Evolutionary conservation across 2,329 filamentous ascomycete species (phyloP).

Genomic region (Cryphonectria carpinicola): DNA sequence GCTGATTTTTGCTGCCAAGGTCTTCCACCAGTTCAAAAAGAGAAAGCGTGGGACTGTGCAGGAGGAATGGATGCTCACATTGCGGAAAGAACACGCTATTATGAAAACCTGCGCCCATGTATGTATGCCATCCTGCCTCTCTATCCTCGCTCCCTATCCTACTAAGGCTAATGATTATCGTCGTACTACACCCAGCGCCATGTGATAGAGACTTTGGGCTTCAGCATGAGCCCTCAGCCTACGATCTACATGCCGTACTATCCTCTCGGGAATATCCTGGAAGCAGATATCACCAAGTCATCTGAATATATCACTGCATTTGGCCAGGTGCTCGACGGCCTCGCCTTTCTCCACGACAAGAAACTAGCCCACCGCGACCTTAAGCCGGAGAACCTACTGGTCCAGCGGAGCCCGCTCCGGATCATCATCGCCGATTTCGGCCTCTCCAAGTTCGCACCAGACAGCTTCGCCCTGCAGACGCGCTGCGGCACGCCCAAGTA

Average conservation of each 20-base stretch:
- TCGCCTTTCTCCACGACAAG: no score
- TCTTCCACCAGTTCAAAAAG: background rate
- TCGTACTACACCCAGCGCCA: background rate
- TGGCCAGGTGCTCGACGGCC: background rate
- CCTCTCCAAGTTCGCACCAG: background rate
- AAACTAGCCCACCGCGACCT: no score
- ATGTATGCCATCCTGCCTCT: background rate
- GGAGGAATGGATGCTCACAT: background rate
- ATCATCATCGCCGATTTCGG: background rate
- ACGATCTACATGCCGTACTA: background rate
- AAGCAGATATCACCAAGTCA: background rate
- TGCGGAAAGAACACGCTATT: background rate
- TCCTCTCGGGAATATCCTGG: background rate
- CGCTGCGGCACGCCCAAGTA: background rate
- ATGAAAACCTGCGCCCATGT: background rate
- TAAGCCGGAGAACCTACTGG: background rate
- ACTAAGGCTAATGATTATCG: background rate
- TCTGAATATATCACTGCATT: background rate
- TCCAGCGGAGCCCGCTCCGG: background rate
- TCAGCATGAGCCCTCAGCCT: background rate
- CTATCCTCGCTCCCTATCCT: background rate
- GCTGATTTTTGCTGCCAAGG: background rate
- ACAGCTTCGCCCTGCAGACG: background rate
- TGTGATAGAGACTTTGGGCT: background rate
- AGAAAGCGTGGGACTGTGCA: background rate